Conservation (phyloP, 495 filamentous ascomycete species). For the Aspergillus saccharolyticus region DNA sequence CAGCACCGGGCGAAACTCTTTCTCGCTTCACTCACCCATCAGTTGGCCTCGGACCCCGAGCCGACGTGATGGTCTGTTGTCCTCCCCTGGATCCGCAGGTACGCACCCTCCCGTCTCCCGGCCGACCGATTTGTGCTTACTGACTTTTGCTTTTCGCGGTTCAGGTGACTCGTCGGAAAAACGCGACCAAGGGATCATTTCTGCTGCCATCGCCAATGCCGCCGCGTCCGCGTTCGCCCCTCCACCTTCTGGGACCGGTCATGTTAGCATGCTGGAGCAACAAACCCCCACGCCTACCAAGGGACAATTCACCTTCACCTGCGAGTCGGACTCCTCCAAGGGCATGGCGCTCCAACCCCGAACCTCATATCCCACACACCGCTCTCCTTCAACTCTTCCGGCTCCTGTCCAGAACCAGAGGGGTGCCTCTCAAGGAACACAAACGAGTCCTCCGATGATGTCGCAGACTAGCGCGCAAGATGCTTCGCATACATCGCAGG, state of each 20-base stretch:
- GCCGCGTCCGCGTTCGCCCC: conserved; percentile 65
- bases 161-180: conserved; percentile 30
- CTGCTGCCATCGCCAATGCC: conserved; percentile 81
- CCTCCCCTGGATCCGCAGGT: conserved; percentile 38
- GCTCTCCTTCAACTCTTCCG: conserved; percentile 30
- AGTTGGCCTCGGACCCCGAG: conserved; percentile 32
- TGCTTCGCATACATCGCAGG: conserved; percentile 18
- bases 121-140: too few relatives aligned
- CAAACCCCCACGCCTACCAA: conserved; percentile 59
- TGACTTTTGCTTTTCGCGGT: conserved; percentile 4
- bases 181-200: conserved; percentile 74
- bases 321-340: conserved; percentile 67
- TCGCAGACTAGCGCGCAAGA: conserved; percentile 28
- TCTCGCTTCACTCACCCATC: conserved; percentile 43
- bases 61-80: conserved; percentile 37
- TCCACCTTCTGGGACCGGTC: conserved; percentile 59
- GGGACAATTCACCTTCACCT: conserved; percentile 88
- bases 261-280: conserved; percentile 71
- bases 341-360: conserved; percentile 52
- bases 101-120: conserved; percentile 12
- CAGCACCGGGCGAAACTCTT: conserved; percentile 59
- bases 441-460: conserved; percentile 55
- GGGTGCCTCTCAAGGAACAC: conserved; percentile 51
- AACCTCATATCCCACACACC: conserved; percentile 30
- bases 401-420: conserved; percentile 28